phyloP scores from a whole-genome alignment of 371 early-diverging fungal genomes.

The Apophysomyces ossiformis region DNA sequence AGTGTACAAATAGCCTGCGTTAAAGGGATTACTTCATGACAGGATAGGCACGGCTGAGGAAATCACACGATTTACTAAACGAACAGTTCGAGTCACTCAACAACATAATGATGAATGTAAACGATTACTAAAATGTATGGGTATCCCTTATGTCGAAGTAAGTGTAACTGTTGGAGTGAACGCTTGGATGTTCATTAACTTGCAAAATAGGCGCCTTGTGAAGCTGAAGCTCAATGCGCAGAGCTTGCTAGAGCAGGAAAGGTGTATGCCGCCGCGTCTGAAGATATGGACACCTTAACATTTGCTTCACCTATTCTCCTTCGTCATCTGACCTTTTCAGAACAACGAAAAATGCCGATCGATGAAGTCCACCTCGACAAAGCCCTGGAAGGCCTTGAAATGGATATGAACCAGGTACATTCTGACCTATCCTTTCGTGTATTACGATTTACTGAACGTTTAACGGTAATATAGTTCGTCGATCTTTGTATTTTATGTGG shows the following conservation, averaged over 20 bases:
- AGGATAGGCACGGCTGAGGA: constrained; percentile 75
- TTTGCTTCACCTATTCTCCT: constrained; percentile 94
- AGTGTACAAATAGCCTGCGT: background rate
- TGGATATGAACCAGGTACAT: constrained; percentile 64
- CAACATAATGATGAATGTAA: constrained; percentile 98
- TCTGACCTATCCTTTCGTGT: too few species aligned
- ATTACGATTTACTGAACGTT: too few species aligned
- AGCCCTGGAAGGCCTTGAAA: constrained; percentile 84
- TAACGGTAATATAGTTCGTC: constrained; percentile 69
- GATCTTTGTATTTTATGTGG: constrained; percentile 99
- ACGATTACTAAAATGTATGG: constrained; percentile 92
- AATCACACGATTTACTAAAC: constrained; percentile 88
- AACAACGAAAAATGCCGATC: constrained; percentile 93
- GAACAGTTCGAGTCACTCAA: constrained; percentile 94
- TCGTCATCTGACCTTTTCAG: constrained; percentile 95
- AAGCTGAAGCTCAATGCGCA: constrained; percentile 99
- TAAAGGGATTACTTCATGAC: background rate
- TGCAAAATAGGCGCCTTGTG: constrained; percentile 88
- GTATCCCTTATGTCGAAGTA: constrained; percentile 93
- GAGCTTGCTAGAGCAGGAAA: constrained; percentile 87
- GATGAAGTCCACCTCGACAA: constrained; percentile 88
- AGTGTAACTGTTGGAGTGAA: background rate
- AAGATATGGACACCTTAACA: constrained; percentile 99
- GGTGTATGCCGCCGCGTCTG: constrained; percentile 98
- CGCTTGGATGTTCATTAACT: background rate